phyloP scores from a whole-genome alignment of 1,284 basidiomycete genomes.

The Jaminaea rosea region DNA sequence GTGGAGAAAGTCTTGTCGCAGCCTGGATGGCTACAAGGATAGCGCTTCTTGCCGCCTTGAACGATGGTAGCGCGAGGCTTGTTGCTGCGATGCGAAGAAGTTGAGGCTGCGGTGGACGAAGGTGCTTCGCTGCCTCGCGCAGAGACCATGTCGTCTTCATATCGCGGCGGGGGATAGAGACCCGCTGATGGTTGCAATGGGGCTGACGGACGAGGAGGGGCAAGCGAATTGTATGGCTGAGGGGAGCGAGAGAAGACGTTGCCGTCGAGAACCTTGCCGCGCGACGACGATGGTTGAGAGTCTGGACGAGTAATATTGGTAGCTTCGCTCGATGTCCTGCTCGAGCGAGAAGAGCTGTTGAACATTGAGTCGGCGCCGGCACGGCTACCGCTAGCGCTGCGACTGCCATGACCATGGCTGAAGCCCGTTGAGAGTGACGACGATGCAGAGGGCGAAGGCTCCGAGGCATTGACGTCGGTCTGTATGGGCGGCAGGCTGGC shows the following conservation, averaged over 20 bases:
- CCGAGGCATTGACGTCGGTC: not conserved
- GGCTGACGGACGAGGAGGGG: not conserved
- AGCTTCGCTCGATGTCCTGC: not conserved
- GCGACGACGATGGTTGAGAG: not conserved
- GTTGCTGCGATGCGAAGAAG: not conserved
- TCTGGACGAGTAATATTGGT: constrained; percentile 1
- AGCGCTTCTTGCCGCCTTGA: constrained; percentile 48
- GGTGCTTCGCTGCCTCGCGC: not conserved
- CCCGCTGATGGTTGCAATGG: not conserved
- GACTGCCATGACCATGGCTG: not conserved
- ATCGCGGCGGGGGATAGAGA: not conserved
- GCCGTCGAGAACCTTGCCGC: not conserved
- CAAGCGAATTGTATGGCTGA: not conserved
- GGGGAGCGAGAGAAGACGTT: not conserved
- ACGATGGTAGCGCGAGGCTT: not conserved
- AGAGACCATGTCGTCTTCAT: not conserved
- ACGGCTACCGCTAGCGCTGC: not conserved
- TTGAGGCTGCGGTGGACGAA: not conserved
- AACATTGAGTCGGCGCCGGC: not conserved
- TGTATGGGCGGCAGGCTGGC: no score
- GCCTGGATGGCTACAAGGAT: constrained; percentile 54
- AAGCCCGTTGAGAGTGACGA: not conserved
- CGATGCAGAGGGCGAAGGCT: not conserved
- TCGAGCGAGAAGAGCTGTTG: not conserved
- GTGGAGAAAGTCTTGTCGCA: constrained; percentile 70